Evolutionary conservation across 306 rosid species (phyloP).

Genomic region (Luffa acutangula): DNA sequence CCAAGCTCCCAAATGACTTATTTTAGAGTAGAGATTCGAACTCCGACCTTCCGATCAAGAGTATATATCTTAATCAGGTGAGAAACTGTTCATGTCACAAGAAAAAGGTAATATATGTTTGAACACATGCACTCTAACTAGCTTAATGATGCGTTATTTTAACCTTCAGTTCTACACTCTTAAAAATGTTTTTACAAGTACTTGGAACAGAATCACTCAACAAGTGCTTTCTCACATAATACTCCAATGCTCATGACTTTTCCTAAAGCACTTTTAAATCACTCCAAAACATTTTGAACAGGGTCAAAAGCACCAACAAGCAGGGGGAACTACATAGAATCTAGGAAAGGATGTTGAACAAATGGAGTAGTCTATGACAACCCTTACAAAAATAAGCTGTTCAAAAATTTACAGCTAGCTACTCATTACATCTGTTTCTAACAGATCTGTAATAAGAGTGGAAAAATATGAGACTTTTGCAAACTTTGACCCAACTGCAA

Average conservation of each 20-base stretch:
- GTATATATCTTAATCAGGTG: too few species aligned
- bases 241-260: neutral
- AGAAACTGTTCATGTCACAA: too few species aligned
- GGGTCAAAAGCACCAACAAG: neutral
- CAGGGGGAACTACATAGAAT: neutral
- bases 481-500: neutral
- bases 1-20: too few species aligned
- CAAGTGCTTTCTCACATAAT: too few species aligned
- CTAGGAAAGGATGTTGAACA: neutral
- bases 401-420: neutral
- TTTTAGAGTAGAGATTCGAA: too few species aligned
- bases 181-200: neutral
- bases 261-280: neutral
- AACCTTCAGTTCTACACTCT: neutral
- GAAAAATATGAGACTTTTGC: neutral
- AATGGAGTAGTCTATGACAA: neutral
- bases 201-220: too few species aligned
- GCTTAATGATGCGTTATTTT: too few species aligned
- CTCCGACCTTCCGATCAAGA: too few species aligned
- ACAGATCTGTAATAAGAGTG: neutral
- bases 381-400: neutral
- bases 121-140: too few species aligned
- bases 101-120: too few species aligned
- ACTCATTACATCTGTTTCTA: neutral
- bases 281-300: neutral